A percentile compares a stretch with the other conserved stretches of the same genome.
These are phyloP conservation scores for Rhizomucor miehei DNA, from an alignment of 371 early-diverging fungal species.

Conservation along the genomic window DNA sequence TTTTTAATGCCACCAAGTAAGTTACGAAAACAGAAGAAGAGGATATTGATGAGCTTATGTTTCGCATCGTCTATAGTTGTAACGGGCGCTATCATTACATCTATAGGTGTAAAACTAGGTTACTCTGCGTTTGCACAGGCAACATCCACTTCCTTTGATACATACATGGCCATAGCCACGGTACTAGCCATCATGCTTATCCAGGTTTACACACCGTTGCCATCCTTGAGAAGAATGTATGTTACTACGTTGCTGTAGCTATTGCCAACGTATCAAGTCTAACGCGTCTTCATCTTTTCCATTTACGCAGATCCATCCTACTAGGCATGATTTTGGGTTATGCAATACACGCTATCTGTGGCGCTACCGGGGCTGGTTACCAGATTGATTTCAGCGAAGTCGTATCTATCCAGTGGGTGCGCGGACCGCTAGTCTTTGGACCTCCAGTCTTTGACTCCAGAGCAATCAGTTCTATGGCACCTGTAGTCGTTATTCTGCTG, in stretches of 20 bases:
- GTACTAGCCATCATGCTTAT: conserved; percentile 43
- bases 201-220: conserved; percentile 45
- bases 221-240: conserved; percentile 14
- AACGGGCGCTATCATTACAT: conserved; percentile 56
- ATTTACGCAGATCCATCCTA: conserved; percentile 47
- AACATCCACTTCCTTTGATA: conserved; percentile 44
- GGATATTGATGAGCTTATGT: not conserved
- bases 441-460: conserved; percentile 28
- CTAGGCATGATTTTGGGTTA: conserved; percentile 50
- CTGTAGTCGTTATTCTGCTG: conserved; percentile 49
- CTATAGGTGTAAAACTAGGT: conserved; percentile 55
- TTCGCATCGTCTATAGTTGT: conserved; percentile 26
- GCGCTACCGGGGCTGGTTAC: conserved; percentile 37
- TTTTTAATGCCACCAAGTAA: conserved; percentile 56
- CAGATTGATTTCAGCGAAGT: conserved; percentile 47
- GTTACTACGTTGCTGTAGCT: not conserved
- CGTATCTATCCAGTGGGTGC: conserved; percentile 14
- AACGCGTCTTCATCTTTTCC: not conserved
- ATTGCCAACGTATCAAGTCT: not conserved
- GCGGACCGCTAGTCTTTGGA: conserved; percentile 9
- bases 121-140: conserved; percentile 48
- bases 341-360: conserved; percentile 42
- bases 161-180: conserved; percentile 55
- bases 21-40: not conserved
- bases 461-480: conserved; percentile 54